Conservation (phyloP, 2,329 filamentous ascomycete species). For the Didymella pomorum region DNA sequence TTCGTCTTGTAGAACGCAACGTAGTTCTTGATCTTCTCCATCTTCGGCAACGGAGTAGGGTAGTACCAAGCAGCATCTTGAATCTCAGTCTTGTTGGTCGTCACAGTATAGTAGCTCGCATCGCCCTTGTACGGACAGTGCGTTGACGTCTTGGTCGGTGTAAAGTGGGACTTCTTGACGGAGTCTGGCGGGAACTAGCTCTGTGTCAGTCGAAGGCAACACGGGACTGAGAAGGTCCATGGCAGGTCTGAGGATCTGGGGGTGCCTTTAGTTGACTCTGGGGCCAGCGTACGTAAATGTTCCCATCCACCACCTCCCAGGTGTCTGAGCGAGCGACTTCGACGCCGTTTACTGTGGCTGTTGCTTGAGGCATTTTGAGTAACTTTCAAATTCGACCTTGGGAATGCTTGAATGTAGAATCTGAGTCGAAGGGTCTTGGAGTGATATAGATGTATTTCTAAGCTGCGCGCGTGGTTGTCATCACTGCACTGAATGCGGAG, state of each 20-base stretch:
- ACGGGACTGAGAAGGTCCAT: too few species aligned
- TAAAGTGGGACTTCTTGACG: conserved; percentile 55
- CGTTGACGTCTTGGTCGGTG: conserved; percentile 57
- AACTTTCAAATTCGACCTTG: too few species aligned
- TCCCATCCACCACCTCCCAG: conserved; percentile 66
- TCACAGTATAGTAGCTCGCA: conserved; percentile 65
- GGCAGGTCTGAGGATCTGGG: too few species aligned
- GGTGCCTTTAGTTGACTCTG: too few species aligned
- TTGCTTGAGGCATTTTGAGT: conserved; percentile 47
- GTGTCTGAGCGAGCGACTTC: conserved; percentile 60
- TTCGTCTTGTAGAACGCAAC: conserved; percentile 65
- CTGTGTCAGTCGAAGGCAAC: too few species aligned
- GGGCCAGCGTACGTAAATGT: conserved; percentile 61
- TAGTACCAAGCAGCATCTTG: conserved; percentile 69
- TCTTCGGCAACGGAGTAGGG: conserved; percentile 58
- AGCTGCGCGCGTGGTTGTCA: not conserved
- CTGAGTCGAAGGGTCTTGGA: not conserved
- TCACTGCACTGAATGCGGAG: conserved; percentile 17
- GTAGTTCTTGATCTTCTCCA: conserved; percentile 61
- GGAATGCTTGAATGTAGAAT: too few species aligned
- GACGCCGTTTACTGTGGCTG: conserved; percentile 59
- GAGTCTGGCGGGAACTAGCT: conserved; percentile 52
- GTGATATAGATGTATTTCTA: not conserved
- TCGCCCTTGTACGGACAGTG: conserved; percentile 66
- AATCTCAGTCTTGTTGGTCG: conserved; percentile 57